Evolutionary conservation across 176 grass and related monocot genomes (phyloP), one percentile per base, ranked within the genome.

Genomic region (Aechmea fasciata): DNA sequence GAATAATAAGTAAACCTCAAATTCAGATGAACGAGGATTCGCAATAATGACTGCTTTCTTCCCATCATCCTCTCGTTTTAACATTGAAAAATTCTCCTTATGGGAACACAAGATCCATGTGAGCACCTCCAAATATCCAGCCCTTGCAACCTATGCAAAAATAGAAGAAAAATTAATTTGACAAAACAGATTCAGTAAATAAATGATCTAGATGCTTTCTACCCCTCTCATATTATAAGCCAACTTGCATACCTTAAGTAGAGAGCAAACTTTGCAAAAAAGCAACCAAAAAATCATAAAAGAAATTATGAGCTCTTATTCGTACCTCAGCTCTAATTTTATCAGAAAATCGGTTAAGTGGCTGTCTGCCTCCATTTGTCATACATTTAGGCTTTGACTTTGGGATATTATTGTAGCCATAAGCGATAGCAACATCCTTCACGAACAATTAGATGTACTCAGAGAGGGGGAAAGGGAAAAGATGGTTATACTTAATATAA

Each of bases 381-480:
- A 92, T 84, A 71, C 82, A 97, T 57, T 90, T 90, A 0, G 87
- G 94, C 57, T 90, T 93, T 53, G 94, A 90, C 71, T 93, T 93
- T 64, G 94, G 89, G 65, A 99, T 86, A 76, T 90, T 97, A 68
- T 97, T 97, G 68, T 88, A 99, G 50, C 94, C 94, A 90, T 84
- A 90, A 77, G 94, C 94, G 75, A 93, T 99, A 74, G 94, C 94
- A 63, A 99, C 84, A 82, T 99, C 94, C 87, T 99, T 87, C 62
- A 77, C 68, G 25, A 4, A 61, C 48, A 49, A 47, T 24, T 9
- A 49, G 66, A 68, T 48, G 3, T 49, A 1, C 12, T 13, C 2
- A 74, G 19, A 41, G 47, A 50, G 64, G 22, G 66, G 73, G 24
- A 22, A 63, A 63, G 22, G 64, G 68, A 8, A 14, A 18, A 71